phyloP scores from a whole-genome alignment of 129 eudicot species.

The Helichrysum umbraculigerum region DNA sequence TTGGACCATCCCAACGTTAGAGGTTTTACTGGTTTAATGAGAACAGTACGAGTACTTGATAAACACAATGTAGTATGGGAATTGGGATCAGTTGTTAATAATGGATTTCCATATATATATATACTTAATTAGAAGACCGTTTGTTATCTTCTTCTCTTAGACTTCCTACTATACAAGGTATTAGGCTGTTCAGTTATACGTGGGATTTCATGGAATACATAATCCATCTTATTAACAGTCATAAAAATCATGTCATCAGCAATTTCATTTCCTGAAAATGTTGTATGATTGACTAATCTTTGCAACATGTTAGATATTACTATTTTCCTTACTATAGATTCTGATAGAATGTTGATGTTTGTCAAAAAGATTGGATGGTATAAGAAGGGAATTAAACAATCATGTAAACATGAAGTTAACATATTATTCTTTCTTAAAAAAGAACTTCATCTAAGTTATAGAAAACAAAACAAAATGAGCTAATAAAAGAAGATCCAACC shows the following conservation, averaged over 20 bases:
- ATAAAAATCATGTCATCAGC: not conserved
- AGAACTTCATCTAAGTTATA: not conserved
- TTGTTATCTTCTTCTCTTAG: not conserved
- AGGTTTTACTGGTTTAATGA: not conserved
- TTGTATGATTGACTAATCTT: not conserved
- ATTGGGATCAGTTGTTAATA: not conserved
- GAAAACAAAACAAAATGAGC: not conserved
- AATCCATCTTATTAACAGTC: not conserved
- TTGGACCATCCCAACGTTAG: not conserved
- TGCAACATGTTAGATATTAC: not conserved
- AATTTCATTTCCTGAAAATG: not conserved
- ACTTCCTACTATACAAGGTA: conserved; percentile 5
- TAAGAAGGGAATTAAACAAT: not conserved
- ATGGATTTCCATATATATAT: not conserved
- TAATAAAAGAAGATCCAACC: not conserved
- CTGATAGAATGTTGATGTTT: conserved; percentile 9
- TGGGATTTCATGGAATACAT: conserved; percentile 1
- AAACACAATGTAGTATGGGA: not conserved
- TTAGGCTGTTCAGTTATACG: not conserved
- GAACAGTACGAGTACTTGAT: not conserved
- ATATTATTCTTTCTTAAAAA: not conserved
- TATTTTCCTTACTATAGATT: not conserved
- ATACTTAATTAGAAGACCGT: not conserved
- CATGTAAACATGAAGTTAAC: not conserved
- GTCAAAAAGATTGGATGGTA: not conserved